These are phyloP conservation scores for Phaeophleospora eucalypticola DNA, from an alignment of 2,329 filamentous ascomycete species.

Conservation along the genomic window DNA sequence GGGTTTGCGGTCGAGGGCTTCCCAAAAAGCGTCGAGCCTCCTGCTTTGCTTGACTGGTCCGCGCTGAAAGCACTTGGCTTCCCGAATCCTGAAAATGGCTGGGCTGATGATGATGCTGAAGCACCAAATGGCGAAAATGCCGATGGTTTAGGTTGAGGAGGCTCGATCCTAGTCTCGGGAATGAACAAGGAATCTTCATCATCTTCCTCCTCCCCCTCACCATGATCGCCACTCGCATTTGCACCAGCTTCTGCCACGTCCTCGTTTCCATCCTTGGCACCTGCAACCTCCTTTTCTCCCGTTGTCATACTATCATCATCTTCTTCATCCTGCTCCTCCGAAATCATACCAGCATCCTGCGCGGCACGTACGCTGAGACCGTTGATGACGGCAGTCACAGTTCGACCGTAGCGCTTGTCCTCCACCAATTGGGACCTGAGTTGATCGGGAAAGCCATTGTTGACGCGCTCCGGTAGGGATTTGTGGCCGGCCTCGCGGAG, in stretches of 20 bases:
- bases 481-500: conserved; percentile 45
- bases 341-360: conserved; percentile 46
- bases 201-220: conserved; percentile 32
- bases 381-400: conserved; percentile 54
- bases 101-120: conserved; percentile 1
- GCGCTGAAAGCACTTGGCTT: conserved; percentile 7
- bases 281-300: conserved; percentile 3
- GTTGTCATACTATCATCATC: conserved; percentile 19
- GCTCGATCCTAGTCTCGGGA: conserved; percentile 31
- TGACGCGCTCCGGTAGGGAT: conserved; percentile 27
- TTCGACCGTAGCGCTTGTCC: conserved; percentile 53
- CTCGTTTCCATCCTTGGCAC: conserved; percentile 21
- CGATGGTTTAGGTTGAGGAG: no score
- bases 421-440: conserved; percentile 47
- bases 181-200: conserved; percentile 41
- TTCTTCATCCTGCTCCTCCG: conserved; percentile 35
- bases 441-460: conserved; percentile 39
- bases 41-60: conserved; percentile 15
- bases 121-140: background rate
- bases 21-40: conserved; percentile 4
- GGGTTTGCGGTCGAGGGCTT: conserved; percentile 2
- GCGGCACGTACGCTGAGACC: conserved; percentile 53
- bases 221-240: background rate
- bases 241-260: no score
- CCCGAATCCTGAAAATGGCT: conserved; percentile 12